Percentiles rank a stretch among this genome's conserved stretches.
These are phyloP conservation scores for Glycine tomentella DNA, from an alignment of 306 rosid species.

Conservation along the genomic window DNA sequence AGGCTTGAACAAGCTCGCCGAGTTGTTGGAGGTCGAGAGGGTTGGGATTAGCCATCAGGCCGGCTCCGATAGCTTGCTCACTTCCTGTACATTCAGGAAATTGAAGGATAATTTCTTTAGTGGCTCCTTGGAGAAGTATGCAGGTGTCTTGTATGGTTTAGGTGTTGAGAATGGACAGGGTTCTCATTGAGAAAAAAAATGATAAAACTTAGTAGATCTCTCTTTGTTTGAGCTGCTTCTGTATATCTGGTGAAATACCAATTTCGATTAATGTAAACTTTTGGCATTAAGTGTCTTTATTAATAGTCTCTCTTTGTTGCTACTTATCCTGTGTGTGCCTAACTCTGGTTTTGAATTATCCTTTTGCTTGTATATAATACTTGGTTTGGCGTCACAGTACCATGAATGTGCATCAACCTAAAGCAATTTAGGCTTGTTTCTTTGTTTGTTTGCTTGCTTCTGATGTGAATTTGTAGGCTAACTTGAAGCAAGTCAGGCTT, in stretches of 20 bases:
- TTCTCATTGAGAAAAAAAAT: slow-evolving; percentile 34
- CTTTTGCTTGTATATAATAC: neutral
- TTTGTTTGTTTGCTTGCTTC: neutral
- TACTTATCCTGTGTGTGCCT: neutral
- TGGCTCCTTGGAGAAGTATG: slow-evolving; percentile 65
- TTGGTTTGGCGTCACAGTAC: too few species aligned
- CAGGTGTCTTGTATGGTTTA: slow-evolving; percentile 67
- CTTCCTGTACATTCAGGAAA: slow-evolving; percentile 59
- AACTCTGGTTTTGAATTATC: neutral
- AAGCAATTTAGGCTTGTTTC: neutral
- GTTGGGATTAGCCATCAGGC: slow-evolving; percentile 64
- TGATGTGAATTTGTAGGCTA: neutral
- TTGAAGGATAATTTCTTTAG: slow-evolving; percentile 63
- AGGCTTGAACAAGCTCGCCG: slow-evolving; percentile 65
- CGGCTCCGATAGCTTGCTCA: slow-evolving; percentile 65
- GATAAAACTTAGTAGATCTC: slow-evolving; percentile 39
- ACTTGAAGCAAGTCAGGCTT: neutral
- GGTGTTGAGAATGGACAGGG: slow-evolving; percentile 61
- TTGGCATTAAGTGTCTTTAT: slow-evolving; percentile 49
- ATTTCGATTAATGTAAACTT: slow-evolving; percentile 43
- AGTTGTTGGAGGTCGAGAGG: slow-evolving; percentile 63
- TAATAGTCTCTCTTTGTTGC: slow-evolving; percentile 30
- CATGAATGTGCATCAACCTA: neutral
- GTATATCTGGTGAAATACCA: slow-evolving; percentile 47
- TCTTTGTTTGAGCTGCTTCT: slow-evolving; percentile 34